Percentiles rank a stretch among this genome's conserved stretches.
Conservation (phyloP, 192 early-diverging fungal genomes). For the Umbelopsis ramanniana region DNA sequence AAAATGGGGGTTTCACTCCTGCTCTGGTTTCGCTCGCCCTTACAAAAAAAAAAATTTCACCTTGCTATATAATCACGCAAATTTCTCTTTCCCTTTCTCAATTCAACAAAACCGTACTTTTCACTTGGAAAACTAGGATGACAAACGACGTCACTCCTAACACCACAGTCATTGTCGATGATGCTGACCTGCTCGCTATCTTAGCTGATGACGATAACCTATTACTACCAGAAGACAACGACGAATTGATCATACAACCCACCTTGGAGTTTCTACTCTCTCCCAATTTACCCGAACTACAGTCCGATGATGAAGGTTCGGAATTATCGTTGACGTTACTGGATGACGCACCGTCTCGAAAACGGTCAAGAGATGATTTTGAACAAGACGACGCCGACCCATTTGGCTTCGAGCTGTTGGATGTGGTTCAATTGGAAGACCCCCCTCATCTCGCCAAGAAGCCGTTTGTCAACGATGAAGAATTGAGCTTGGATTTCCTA, state of each 20-base stretch:
- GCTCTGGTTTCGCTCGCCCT: no score
- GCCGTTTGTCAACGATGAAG: conserved; percentile 13
- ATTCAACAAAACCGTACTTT: not conserved
- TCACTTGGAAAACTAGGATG: not conserved
- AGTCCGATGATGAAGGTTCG: conserved; percentile 6
- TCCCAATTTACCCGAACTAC: not conserved
- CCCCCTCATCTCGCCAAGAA: not conserved
- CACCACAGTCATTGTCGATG: not conserved
- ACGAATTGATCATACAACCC: not conserved
- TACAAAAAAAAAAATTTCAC: no score
- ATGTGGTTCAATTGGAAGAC: conserved; percentile 17
- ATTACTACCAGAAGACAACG: no score
- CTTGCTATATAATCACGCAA: not conserved
- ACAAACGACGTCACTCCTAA: not conserved
- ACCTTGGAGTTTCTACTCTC: not conserved
- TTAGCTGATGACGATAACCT: not conserved
- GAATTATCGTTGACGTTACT: conserved; percentile 1
- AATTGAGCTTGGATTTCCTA: conserved; percentile 10
- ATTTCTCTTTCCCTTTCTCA: not conserved
- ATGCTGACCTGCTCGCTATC: not conserved
- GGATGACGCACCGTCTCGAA: not conserved
- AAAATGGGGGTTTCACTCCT: no score
- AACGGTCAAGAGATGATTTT: conserved; percentile 10
- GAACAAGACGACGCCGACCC: not conserved
- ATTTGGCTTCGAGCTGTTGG: conserved; percentile 8